phyloP scores from a whole-genome alignment of 192 early-diverging fungal genomes.

The Umbelopsis sp. region DNA sequence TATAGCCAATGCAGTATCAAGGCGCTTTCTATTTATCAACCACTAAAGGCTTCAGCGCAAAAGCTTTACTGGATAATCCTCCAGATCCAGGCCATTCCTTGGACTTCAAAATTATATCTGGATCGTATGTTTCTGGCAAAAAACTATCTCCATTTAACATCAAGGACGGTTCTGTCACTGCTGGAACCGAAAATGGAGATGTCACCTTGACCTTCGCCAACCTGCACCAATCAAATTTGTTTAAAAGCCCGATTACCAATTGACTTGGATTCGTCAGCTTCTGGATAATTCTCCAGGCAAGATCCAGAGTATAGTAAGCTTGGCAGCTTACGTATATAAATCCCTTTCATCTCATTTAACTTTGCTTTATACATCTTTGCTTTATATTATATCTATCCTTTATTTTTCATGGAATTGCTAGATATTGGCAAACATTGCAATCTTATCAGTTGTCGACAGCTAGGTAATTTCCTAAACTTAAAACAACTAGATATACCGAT shows the following conservation, averaged over 20 bases:
- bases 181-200: neutral
- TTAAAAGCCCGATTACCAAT: neutral
- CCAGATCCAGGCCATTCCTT: neutral
- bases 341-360: neutral
- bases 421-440: conserved; percentile 4
- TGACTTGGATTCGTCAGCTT: conserved; percentile 12
- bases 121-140: neutral
- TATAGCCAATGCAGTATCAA: neutral
- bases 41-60: neutral
- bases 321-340: neutral
- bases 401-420: neutral
- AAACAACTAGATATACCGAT: neutral
- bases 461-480: neutral
- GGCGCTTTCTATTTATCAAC: neutral
- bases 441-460: neutral
- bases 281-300: neutral
- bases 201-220: neutral
- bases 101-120: neutral
- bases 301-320: neutral
- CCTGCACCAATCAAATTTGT: neutral
- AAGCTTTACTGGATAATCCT: neutral
- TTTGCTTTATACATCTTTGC: neutral
- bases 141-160: neutral
- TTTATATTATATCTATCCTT: neutral
- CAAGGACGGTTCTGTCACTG: neutral